Conservation (phyloP, 257 asterid species). For the Solanum tarijense region DNA sequence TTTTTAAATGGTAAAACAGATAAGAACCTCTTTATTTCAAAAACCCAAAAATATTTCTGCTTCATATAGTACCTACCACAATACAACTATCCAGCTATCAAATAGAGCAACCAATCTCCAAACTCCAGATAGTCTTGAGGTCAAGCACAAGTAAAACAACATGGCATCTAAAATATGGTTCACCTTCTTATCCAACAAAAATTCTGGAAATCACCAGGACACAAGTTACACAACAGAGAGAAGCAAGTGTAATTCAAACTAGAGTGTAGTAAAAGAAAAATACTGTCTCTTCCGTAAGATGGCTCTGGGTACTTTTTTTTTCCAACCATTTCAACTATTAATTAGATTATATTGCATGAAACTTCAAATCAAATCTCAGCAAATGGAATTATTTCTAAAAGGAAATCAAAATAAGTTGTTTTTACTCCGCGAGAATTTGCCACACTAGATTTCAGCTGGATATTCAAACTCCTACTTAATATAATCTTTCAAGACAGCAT, state of each 20-base stretch:
- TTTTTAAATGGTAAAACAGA: neutral
- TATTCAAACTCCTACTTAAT: neutral
- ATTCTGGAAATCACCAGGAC: neutral
- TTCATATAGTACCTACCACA: neutral
- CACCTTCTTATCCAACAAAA: neutral
- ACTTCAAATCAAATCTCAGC: neutral
- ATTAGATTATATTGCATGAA: neutral
- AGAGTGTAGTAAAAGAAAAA: neutral
- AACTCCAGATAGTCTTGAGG: neutral
- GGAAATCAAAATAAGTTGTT: neutral
- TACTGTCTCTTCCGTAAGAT: neutral
- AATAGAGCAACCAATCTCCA: neutral
- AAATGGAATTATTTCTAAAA: neutral
- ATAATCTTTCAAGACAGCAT: neutral
- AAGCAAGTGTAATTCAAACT: neutral
- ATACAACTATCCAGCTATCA: neutral
- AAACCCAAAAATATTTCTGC: neutral
- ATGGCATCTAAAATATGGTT: neutral
- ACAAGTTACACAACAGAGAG: neutral
- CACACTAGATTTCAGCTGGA: neutral
- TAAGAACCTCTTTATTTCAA: neutral
- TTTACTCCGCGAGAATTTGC: neutral
- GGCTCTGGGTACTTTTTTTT: neutral
- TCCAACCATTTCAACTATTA: neutral
- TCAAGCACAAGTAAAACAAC: neutral